A percentile compares a stretch with the other conserved stretches of the same genome.
Evolutionary conservation across 805 yeast genomes (phyloP).

Genomic region (Cyberlindnera samutprakarnensis): DNA sequence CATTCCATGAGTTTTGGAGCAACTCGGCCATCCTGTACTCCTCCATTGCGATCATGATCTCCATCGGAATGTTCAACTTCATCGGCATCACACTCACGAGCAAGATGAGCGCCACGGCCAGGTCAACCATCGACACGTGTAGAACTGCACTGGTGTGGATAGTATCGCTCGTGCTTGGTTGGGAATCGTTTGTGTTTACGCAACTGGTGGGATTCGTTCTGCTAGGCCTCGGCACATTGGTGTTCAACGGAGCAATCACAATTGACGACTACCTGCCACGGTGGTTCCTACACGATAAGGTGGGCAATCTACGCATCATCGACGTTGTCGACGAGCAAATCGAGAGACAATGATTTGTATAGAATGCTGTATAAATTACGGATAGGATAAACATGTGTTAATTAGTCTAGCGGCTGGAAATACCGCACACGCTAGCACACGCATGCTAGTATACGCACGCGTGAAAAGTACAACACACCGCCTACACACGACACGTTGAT

Average conservation of each 20-base stretch:
- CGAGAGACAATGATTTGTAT: constrained; percentile 25
- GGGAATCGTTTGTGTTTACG: constrained; percentile 61
- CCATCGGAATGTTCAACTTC: constrained; percentile 65
- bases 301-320: constrained; percentile 21
- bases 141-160: constrained; percentile 73
- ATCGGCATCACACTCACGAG: constrained; percentile 67
- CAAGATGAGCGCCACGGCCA: constrained; percentile 61
- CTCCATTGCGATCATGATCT: constrained; percentile 60
- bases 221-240: constrained; percentile 63
- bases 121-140: constrained; percentile 74
- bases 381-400: too few relatives aligned
- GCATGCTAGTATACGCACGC: too few relatives aligned
- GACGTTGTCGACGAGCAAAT: constrained; percentile 35
- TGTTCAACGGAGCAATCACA: constrained; percentile 63
- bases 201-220: constrained; percentile 59
- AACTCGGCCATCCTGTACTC: constrained; percentile 38
- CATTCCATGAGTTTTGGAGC: constrained; percentile 41
- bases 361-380: too few relatives aligned
- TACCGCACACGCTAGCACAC: too few relatives aligned
- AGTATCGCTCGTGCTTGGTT: constrained; percentile 59
- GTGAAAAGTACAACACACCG: too few relatives aligned
- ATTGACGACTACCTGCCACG: constrained; percentile 45
- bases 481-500: too few relatives aligned
- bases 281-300: constrained; percentile 30
- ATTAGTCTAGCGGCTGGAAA: too few relatives aligned